Evolutionary conservation across 2,329 filamentous ascomycete genomes (phyloP).

Genomic region (Bimuria novae-zelandiae): DNA sequence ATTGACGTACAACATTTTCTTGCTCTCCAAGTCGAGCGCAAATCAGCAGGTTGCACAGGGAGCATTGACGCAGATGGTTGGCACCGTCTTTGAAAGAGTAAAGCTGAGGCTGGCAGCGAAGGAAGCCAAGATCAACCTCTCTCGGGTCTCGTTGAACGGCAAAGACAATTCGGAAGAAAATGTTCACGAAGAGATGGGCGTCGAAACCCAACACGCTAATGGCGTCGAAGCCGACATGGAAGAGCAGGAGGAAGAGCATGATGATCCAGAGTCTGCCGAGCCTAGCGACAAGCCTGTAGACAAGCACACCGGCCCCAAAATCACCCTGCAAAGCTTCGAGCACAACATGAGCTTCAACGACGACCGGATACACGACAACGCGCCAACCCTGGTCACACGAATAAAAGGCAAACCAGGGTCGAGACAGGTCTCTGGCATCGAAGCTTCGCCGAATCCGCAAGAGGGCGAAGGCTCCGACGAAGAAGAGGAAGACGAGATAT

Average conservation of each 20-base stretch:
- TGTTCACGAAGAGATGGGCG: conserved; percentile 29
- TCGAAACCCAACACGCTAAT: conserved; percentile 29
- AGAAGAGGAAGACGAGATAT: conserved; percentile 87
- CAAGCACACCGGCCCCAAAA: conserved; percentile 58
- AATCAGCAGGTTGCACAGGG: conserved; percentile 98
- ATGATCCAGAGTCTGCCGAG: conserved; percentile 41
- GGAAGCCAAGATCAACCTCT: conserved; percentile 69
- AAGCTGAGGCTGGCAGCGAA: conserved; percentile 85
- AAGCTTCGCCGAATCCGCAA: conserved; percentile 44
- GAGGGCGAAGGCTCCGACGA: conserved; percentile 62
- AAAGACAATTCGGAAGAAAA: conserved; percentile 40
- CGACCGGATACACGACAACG: conserved; percentile 67
- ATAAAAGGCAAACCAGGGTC: conserved; percentile 54
- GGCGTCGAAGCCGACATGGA: conserved; percentile 42
- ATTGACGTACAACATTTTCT: conserved; percentile 98
- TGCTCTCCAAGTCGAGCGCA: conserved; percentile 88
- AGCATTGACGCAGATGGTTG: conserved; percentile 97
- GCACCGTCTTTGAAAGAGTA: conserved; percentile 95
- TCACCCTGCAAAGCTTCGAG: conserved; percentile 72
- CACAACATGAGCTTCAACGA: conserved; percentile 69
- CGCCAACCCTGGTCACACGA: conserved; percentile 68
- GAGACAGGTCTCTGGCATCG: conserved; percentile 51
- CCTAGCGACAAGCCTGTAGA: conserved; percentile 52
- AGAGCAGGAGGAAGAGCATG: conserved; percentile 46
- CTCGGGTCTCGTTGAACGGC: conserved; percentile 50